Evolutionary conservation across 2,329 filamentous ascomycete species (phyloP), one percentile per base, ranked within the genome.

Genomic region (Aspergillus amoenus): DNA sequence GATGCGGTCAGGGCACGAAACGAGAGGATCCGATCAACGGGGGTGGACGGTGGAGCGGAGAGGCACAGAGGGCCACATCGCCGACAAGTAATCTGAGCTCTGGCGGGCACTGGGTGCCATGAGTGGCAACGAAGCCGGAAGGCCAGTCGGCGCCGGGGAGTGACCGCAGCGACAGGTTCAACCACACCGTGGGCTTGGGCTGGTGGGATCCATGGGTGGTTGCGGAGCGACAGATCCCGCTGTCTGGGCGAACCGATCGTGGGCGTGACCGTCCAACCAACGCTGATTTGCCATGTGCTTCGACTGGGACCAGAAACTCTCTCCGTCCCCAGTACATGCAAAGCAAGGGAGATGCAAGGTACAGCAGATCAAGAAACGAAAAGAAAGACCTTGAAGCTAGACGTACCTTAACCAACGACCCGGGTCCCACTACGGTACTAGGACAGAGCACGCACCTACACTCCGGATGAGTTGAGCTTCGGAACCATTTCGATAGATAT

Each of bases 221-320:
- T 39, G 18, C 41, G 18, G 54, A 56, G 21, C 34, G 22, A 12
- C 13, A 30, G 30, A 21, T 40, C 39, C 40, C 39, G 34, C 52
- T 22, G 52, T 15, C 42, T 40, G 12, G 32, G 15, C 54, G 52
- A 55, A 55, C 52, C 52, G 32, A 44, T 56, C 52, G 58, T 61
- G 45, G 51, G 57, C 59, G 63, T 66, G 64, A 53, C 40, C 50
- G 53, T 46, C 61, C 58, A 52, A 43, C 50, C 45, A 40, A 22
- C 55, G 59, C 56, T 66, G 62, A 66, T 66, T 64, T 65, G 64
- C 57, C 56, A 52, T 52, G 42, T 18, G 21, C 32, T 37, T 41
- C 8, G 8, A 21, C 43, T n/a, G 27, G 24, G 15, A 12, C 24
- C 43, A 45, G 43, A n/a, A 37, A 9, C 21, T 24, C 42, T 44